phyloP scores from a whole-genome alignment of 805 yeast genomes.

The Blastobotrys americana region DNA sequence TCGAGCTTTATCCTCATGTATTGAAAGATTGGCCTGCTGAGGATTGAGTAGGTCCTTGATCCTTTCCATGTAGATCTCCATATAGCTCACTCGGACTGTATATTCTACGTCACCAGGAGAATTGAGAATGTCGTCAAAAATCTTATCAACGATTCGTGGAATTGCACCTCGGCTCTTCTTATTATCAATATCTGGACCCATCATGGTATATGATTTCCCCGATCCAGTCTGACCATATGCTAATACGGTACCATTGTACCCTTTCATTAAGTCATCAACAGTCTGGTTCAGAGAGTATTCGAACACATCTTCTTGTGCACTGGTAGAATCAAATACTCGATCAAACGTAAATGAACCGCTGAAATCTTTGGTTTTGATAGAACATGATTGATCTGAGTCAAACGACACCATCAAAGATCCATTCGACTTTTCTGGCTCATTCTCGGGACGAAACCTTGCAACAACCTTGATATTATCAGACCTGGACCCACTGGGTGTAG shows the following conservation, averaged over 20 bases:
- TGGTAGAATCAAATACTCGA: slow-evolving; percentile 45
- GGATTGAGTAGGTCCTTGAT: slow-evolving; percentile 62
- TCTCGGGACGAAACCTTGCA: slow-evolving; percentile 63
- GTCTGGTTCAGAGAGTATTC: slow-evolving; percentile 52
- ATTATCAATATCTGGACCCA: slow-evolving; percentile 44
- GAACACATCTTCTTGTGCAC: slow-evolving; percentile 54
- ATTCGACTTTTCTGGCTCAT: slow-evolving; percentile 28
- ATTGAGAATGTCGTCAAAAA: slow-evolving; percentile 50
- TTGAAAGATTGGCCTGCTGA: slow-evolving; percentile 36
- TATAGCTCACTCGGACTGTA: slow-evolving; percentile 59
- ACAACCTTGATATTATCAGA: slow-evolving; percentile 50
- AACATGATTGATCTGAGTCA: slow-evolving; percentile 22
- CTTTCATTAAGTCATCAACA: slow-evolving; percentile 62
- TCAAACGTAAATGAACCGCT: slow-evolving; percentile 49
- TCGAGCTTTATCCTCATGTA: slow-evolving; percentile 56
- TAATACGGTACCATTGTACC: slow-evolving; percentile 69
- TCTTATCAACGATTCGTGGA: slow-evolving; percentile 60
- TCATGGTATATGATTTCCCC: slow-evolving; percentile 72
- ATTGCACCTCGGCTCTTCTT: slow-evolving; percentile 53
- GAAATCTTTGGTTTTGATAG: slow-evolving; percentile 23
- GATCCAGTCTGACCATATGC: slow-evolving; percentile 79
- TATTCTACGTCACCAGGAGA: slow-evolving; percentile 49
- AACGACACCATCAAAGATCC: slow-evolving; percentile 22
- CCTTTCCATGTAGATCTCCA: slow-evolving; percentile 78
- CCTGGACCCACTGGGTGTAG: too few species aligned